Percentiles rank a stretch among this genome's conserved stretches.
Evolutionary conservation across 148 eudicot species (phyloP).

Genomic region (Nyssa sinensis): DNA sequence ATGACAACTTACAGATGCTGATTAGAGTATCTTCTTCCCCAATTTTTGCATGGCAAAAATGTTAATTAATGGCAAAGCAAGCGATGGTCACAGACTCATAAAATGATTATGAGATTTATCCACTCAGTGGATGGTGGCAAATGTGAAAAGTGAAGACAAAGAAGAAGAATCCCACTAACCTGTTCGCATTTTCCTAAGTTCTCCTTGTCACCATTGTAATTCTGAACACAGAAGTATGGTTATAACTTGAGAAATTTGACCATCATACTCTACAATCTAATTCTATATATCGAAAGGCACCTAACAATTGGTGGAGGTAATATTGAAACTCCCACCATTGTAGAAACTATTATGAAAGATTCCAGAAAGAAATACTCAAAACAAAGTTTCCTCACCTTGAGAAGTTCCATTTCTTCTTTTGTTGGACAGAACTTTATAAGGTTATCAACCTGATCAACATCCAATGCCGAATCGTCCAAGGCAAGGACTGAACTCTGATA

Average conservation of each 20-base stretch:
- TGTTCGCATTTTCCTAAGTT: slow-evolving; percentile 67
- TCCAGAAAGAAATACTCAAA: slow-evolving; percentile 4
- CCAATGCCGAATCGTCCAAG: slow-evolving; percentile 64
- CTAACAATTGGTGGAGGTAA: background rate
- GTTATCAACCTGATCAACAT: slow-evolving; percentile 64
- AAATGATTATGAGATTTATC: background rate
- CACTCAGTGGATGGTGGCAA: background rate
- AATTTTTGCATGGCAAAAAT: slow-evolving; percentile 1
- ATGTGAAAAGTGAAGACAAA: background rate
- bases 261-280: background rate
- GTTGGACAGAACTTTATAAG: slow-evolving; percentile 68
- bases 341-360: background rate
- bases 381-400: slow-evolving; percentile 39
- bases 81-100: background rate
- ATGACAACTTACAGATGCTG: background rate
- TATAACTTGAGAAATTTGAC: background rate
- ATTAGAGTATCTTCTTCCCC: background rate
- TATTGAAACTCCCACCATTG: background rate
- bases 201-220: slow-evolving; percentile 55
- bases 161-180: slow-evolving; percentile 28
- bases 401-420: slow-evolving; percentile 62
- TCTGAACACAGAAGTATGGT: slow-evolving; percentile 30
- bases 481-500: slow-evolving; percentile 59
- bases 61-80: background rate
- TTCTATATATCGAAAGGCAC: background rate